A percentile compares a stretch with the other conserved stretches of the same genome.
phyloP scores from a whole-genome alignment of 345 rosid genomes.

The Brassica nigra region DNA sequence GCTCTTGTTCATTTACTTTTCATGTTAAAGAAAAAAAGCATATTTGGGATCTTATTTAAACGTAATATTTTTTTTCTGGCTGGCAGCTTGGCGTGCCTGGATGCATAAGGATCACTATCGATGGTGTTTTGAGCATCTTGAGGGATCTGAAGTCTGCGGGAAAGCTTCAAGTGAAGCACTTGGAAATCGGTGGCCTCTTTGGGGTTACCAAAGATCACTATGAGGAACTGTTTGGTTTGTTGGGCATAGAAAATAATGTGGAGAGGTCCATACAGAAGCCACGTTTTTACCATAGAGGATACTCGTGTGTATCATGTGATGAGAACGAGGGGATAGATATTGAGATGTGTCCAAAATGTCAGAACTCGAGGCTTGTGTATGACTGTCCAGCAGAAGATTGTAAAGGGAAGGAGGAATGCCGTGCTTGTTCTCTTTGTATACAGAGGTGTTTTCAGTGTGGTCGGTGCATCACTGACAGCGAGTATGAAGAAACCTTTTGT shows the following conservation, averaged over 20 bases:
- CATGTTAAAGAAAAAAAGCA: not conserved
- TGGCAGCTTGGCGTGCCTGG: slow-evolving; percentile 87
- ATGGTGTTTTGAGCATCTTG: slow-evolving; percentile 65
- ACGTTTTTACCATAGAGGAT: slow-evolving; percentile 65
- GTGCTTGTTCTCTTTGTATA: slow-evolving; percentile 89
- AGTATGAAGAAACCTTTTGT: slow-evolving; percentile 84
- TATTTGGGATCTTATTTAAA: not conserved
- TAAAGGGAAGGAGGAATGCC: slow-evolving; percentile 60
- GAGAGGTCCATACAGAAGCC: slow-evolving; percentile 53
- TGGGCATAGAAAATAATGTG: slow-evolving; percentile 47
- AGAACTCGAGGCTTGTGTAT: slow-evolving; percentile 70
- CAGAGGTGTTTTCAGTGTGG: slow-evolving; percentile 85
- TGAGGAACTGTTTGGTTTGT: slow-evolving; percentile 61
- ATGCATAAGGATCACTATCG: slow-evolving; percentile 73
- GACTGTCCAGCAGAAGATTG: slow-evolving; percentile 91
- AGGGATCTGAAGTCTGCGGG: slow-evolving; percentile 57
- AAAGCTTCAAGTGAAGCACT: slow-evolving; percentile 59
- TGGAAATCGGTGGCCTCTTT: slow-evolving; percentile 76
- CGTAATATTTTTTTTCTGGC: slow-evolving; percentile 22
- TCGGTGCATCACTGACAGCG: slow-evolving; percentile 72
- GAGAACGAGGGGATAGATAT: slow-evolving; percentile 79
- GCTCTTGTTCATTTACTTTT: slow-evolving; percentile 22
- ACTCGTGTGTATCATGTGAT: slow-evolving; percentile 60
- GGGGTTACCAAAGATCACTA: slow-evolving; percentile 68
- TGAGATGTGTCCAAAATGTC: slow-evolving; percentile 89